Evolutionary conservation across 345 rosid genomes (phyloP).

Genomic region (Brassica juncea): DNA sequence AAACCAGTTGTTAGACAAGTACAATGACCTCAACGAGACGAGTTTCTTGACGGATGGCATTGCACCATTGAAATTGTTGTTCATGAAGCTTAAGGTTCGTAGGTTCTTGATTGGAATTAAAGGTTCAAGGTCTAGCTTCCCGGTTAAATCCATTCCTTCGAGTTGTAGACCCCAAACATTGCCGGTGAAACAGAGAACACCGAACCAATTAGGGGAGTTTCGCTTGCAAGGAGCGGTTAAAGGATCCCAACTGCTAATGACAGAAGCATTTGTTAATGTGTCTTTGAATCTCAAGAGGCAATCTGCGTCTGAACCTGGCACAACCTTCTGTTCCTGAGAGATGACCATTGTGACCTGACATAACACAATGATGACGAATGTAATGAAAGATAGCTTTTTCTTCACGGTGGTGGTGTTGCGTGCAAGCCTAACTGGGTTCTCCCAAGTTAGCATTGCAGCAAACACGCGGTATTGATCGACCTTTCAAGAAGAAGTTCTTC

Average conservation of each 20-base stretch:
- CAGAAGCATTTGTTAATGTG: conserved; percentile 30
- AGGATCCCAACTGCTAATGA: conserved; percentile 51
- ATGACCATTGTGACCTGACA: conserved; percentile 19
- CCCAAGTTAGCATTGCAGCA: conserved; percentile 49
- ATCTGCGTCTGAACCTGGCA: conserved; percentile 44
- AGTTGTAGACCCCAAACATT: conserved; percentile 65
- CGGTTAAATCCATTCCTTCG: conserved; percentile 57
- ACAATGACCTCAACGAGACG: conserved; percentile 51
- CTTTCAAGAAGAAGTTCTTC: conserved; percentile 1
- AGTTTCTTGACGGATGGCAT: conserved; percentile 58
- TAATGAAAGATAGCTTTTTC: background rate
- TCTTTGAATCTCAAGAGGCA: conserved; percentile 44
- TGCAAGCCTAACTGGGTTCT: conserved; percentile 46
- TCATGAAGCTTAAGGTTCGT: conserved; percentile 68
- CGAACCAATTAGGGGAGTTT: conserved; percentile 52
- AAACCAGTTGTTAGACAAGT: conserved; percentile 62
- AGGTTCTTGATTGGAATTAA: conserved; percentile 44
- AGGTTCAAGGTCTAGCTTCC: conserved; percentile 48
- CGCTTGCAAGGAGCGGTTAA: conserved; percentile 44
- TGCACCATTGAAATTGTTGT: conserved; percentile 58
- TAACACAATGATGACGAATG: conserved; percentile 22
- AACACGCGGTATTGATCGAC: conserved; percentile 9
- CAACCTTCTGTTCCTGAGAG: conserved; percentile 25
- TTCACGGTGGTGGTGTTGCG: conserved; percentile 36
- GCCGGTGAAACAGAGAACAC: conserved; percentile 55